These are phyloP conservation scores for Venturia aucupariae DNA, from an alignment of 2,329 filamentous ascomycete genomes.

Conservation along the genomic window DNA sequence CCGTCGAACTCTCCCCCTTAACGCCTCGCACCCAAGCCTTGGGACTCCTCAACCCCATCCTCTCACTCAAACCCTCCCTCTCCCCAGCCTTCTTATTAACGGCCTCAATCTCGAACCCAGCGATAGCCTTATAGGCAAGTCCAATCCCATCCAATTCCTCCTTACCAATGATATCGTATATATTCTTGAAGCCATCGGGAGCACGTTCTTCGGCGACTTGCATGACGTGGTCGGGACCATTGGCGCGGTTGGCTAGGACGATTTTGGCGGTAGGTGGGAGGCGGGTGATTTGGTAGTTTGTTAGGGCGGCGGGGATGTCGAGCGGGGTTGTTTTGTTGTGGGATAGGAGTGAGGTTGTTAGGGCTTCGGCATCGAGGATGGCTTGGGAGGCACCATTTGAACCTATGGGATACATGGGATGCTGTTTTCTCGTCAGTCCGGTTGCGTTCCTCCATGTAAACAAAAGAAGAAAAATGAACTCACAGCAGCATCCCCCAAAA, in stretches of 20 bases:
- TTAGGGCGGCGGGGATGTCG: slow-evolving; percentile 27
- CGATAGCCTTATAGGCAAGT: slow-evolving; percentile 30
- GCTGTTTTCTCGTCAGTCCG: slow-evolving; percentile 12
- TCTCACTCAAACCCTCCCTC: slow-evolving; percentile 25
- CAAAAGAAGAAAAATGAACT: neutral
- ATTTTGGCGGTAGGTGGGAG: slow-evolving; percentile 37
- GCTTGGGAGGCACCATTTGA: slow-evolving; percentile 37
- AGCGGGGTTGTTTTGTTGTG: neutral
- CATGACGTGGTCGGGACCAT: slow-evolving; percentile 39
- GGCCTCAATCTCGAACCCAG: slow-evolving; percentile 38
- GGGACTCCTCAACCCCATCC: slow-evolving; percentile 19
- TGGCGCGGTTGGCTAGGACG: slow-evolving; percentile 38
- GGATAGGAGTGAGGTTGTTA: slow-evolving; percentile 26
- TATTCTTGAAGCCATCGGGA: slow-evolving; percentile 32
- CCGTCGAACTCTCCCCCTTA: neutral
- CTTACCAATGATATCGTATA: slow-evolving; percentile 33
- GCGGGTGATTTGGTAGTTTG: slow-evolving; percentile 31
- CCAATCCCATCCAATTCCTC: slow-evolving; percentile 33
- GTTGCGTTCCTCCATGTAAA: slow-evolving; percentile 21
- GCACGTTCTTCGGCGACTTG: slow-evolving; percentile 37
- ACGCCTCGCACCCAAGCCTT: slow-evolving; percentile 16
- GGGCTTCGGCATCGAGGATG: slow-evolving; percentile 35
- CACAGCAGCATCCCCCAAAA: slow-evolving; percentile 34
- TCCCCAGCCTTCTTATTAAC: slow-evolving; percentile 33
- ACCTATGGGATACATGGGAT: slow-evolving; percentile 37